These are phyloP conservation scores for Thraustochytrium striatum DNA, from an alignment of 352 stramenopile genomes.

Conservation along the genomic window DNA sequence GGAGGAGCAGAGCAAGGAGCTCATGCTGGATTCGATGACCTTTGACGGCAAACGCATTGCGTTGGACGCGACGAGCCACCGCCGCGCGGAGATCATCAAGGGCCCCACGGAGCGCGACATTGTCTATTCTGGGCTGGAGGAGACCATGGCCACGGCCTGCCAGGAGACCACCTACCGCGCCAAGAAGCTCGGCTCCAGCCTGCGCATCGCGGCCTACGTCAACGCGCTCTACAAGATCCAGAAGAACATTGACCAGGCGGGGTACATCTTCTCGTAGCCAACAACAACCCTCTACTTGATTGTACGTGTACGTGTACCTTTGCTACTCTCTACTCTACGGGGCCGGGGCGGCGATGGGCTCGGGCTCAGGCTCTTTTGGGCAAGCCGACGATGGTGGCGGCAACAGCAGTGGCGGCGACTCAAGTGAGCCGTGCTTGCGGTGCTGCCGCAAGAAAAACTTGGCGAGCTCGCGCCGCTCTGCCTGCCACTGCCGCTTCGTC, in stretches of 20 bases:
- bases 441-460: too few relatives aligned
- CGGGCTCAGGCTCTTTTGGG: too few relatives aligned
- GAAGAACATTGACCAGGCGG: conserved; percentile 17
- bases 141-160: conserved; percentile 46
- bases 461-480: too few relatives aligned
- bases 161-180: conserved; percentile 39
- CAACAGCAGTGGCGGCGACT: too few relatives aligned
- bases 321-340: too few relatives aligned
- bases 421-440: too few relatives aligned
- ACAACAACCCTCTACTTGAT: too few relatives aligned
- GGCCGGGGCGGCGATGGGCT: too few relatives aligned
- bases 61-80: not conserved
- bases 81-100: conserved; percentile 33
- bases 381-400: too few relatives aligned
- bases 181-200: conserved; percentile 3
- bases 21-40: conserved; percentile 44
- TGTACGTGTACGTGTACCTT: too few relatives aligned
- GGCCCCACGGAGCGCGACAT: conserved; percentile 51
- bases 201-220: conserved; percentile 48
- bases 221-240: conserved; percentile 51
- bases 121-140: conserved; percentile 48
- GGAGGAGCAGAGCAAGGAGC: conserved; percentile 48
- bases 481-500: too few relatives aligned
- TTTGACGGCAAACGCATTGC: not conserved
- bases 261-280: conserved; percentile 45